Percentiles rank a stretch among this genome's conserved stretches.
Evolutionary conservation across 1,284 basidiomycete genomes (phyloP).

Genomic region (Tylopilus sp.): DNA sequence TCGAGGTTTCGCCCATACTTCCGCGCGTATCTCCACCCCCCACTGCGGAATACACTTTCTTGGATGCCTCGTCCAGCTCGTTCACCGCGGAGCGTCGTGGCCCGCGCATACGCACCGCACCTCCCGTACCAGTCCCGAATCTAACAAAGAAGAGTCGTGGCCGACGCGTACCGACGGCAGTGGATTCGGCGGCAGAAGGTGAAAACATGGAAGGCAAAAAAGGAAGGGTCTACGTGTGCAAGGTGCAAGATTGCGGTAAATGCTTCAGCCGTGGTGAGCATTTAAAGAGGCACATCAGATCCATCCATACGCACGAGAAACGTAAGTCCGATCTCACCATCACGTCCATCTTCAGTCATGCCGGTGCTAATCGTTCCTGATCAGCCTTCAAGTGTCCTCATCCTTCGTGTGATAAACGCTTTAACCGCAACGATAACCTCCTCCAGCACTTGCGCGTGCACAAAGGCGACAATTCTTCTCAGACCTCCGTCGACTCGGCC

Average conservation of each 20-base stretch:
- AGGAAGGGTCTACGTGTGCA: constrained; percentile 57
- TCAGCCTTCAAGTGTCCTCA: constrained; percentile 59
- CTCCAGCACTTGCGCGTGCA: constrained; percentile 60
- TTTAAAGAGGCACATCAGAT: constrained; percentile 73
- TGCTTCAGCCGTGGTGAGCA: constrained; percentile 75
- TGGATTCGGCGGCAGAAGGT: constrained; percentile 26
- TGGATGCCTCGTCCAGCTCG: constrained; percentile 38
- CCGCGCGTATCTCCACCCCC: constrained; percentile 29
- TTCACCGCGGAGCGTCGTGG: constrained; percentile 36
- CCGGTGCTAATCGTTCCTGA: constrained; percentile 27
- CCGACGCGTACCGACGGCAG: constrained; percentile 58
- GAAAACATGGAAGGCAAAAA: constrained; percentile 39
- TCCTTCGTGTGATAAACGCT: constrained; percentile 56
- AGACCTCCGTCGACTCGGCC: constrained; percentile 36
- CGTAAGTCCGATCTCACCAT: constrained; percentile 48
- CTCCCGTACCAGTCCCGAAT: constrained; percentile 67
- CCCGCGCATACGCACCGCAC: constrained; percentile 37
- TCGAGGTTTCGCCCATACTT: constrained; percentile 8
- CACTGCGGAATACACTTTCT: constrained; percentile 35
- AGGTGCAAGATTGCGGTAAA: constrained; percentile 67
- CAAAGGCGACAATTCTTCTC: constrained; percentile 43
- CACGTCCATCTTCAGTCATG: constrained; percentile 10
- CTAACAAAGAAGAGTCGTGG: constrained; percentile 73
- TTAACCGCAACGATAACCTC: constrained; percentile 66
- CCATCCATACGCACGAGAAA: constrained; percentile 76